Conservation (phyloP, 352 stramenopile genomes). For the Phytophthora colocasiae region DNA sequence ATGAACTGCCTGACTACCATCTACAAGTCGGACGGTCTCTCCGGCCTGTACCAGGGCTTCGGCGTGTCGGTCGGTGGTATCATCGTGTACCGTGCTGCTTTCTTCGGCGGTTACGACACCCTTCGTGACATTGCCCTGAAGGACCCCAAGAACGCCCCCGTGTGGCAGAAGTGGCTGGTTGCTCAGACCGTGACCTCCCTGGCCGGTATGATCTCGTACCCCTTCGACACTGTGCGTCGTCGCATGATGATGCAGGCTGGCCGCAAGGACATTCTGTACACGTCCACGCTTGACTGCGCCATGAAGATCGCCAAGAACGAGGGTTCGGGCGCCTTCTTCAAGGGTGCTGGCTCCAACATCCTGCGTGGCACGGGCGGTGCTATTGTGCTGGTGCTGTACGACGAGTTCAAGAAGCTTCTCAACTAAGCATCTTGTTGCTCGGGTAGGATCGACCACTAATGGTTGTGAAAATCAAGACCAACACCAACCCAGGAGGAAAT, state of each 20-base stretch:
- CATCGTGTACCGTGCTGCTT: constrained; percentile 98
- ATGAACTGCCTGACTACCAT: constrained; percentile 98
- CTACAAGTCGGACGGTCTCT: constrained; percentile 90
- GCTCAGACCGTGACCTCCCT: constrained; percentile 92
- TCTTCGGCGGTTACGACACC: constrained; percentile 99
- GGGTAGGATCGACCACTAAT: constrained; percentile 11
- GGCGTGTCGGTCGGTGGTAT: constrained; percentile 98
- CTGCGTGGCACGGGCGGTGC: constrained; percentile 98
- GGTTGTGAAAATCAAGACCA: constrained; percentile 24
- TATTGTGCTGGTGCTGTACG: constrained; percentile 99
- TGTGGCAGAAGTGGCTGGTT: constrained; percentile 92
- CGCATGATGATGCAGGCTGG: constrained; percentile 98
- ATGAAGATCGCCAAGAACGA: constrained; percentile 97
- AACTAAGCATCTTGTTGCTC: constrained; percentile 37
- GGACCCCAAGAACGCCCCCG: constrained; percentile 87
- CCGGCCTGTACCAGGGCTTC: constrained; percentile 99
- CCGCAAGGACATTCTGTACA: constrained; percentile 98
- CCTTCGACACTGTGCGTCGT: constrained; percentile 96
- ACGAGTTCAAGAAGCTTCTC: constrained; percentile 97
- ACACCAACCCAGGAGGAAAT: constrained; percentile 40
- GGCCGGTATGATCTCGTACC: constrained; percentile 96
- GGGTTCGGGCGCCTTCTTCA: constrained; percentile 97
- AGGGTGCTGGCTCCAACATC: constrained; percentile 98
- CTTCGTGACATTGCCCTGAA: constrained; percentile 89
- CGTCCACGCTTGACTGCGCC: constrained; percentile 97